Evolutionary conservation across 371 early-diverging fungal species (phyloP), one percentile per base, ranked within the genome.

Genomic region (Nosema bombycis): DNA sequence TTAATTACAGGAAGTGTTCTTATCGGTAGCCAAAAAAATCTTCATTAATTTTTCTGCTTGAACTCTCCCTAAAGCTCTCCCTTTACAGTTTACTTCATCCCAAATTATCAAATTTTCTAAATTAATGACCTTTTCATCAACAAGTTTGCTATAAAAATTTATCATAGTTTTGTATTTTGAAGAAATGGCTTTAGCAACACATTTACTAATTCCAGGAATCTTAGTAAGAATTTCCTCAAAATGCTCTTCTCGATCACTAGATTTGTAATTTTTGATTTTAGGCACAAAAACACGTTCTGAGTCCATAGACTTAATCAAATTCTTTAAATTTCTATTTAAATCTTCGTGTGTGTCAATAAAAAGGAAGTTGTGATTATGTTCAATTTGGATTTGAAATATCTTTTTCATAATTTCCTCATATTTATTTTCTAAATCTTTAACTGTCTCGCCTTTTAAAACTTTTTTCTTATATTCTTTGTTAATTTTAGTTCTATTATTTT

Each of bases 171-270:
- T 34, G 56, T 46, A 78, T 36, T 64, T 57, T 15, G 56, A 32
- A 32, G 70, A 32, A 38, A 78, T 58, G 24, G 34, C 46, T 61
- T 62, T 37, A 6, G 78, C 54, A 14, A 55, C 73, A 70, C 64
- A 46, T 55, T 61, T 73, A 0, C 78, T 34, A 57, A 78, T 78
- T 38, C 78, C 78, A 28, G 78, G 67, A n/a, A 78, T 78, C 55
- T 54, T 55, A 15, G 28, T 29, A 21, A 78, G n/a, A 18, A 78
- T 55, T 61, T 73, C 28, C 34, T 60, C 56, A 0, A 73, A 54
- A 72, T 73, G 66, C 46, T 67, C 60, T 23, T 23, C 33, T 38
- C 73, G 33, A 21, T 73, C 61, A 2, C 34, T 54, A 24, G n/a
- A 0, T n/a, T 36, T 61, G 56, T 72, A 78, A 23, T 65, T 67